These are phyloP conservation scores for Orbilia quercus DNA, from an alignment of 2,329 filamentous ascomycete species.

Conservation along the genomic window DNA sequence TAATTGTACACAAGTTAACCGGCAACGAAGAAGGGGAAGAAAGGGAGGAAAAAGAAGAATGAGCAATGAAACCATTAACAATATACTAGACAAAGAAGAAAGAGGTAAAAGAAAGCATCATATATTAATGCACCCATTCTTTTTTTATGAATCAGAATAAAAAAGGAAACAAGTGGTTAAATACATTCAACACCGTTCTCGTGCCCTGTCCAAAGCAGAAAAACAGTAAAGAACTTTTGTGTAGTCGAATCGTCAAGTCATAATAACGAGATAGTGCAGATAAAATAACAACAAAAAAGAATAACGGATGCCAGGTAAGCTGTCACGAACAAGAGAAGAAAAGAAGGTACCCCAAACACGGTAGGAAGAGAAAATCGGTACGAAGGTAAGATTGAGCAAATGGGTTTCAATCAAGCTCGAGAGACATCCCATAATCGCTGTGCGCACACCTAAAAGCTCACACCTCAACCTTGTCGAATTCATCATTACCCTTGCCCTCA, in stretches of 20 bases:
- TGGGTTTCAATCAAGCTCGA: background rate
- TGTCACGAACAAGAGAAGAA: no score
- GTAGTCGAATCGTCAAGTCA: constrained; percentile 23
- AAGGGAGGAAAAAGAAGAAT: constrained; percentile 3
- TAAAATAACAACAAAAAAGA: constrained; percentile 10
- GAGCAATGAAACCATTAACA: constrained; percentile 26
- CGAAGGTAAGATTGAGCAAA: constrained; percentile 1
- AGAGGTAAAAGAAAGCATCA: constrained; percentile 13
- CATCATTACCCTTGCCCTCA: constrained; percentile 1
- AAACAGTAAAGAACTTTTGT: constrained; percentile 53
- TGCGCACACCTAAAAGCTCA: background rate
- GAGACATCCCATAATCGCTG: no score
- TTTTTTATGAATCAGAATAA: constrained; percentile 26
- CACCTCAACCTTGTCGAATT: constrained; percentile 1
- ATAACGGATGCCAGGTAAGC: no score
- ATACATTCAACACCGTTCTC: constrained; percentile 55
- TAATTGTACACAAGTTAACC: no score
- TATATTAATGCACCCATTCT: constrained; percentile 34
- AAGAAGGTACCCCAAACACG: no score
- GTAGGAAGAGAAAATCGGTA: background rate
- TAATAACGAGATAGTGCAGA: constrained; percentile 15
- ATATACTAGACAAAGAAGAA: constrained; percentile 20
- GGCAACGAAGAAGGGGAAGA: no score
- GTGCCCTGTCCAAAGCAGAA: constrained; percentile 35
- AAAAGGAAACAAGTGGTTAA: constrained; percentile 41